These are phyloP conservation scores for Sphaerosporella brunnea DNA, from an alignment of 495 filamentous ascomycete species.

Conservation along the genomic window DNA sequence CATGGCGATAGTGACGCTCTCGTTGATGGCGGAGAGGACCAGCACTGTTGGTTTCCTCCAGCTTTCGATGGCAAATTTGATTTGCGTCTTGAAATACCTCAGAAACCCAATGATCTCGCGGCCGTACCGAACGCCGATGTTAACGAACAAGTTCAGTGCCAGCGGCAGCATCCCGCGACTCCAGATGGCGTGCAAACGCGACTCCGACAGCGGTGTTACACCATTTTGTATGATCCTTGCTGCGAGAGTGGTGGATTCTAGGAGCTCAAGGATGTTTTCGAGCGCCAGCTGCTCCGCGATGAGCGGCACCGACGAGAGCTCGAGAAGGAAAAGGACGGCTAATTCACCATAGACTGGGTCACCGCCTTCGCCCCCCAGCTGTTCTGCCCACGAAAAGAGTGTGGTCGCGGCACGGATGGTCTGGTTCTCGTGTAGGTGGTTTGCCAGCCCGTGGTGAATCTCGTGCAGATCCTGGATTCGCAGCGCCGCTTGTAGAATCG, in stretches of 20 bases:
- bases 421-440: slow-evolving; percentile 43
- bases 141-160: slow-evolving; percentile 72
- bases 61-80: slow-evolving; percentile 11
- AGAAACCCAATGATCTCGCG: slow-evolving; percentile 73
- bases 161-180: slow-evolving; percentile 69
- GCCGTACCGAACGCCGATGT: slow-evolving; percentile 59
- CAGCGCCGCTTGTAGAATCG: slow-evolving; percentile 65
- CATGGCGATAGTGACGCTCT: slow-evolving; percentile 21
- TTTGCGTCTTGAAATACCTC: slow-evolving; percentile 18
- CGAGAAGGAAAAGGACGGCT: slow-evolving; percentile 68
- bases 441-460: slow-evolving; percentile 41
- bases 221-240: slow-evolving; percentile 48
- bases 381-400: slow-evolving; percentile 88
- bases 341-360: slow-evolving; percentile 94
- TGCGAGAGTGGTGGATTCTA: slow-evolving; percentile 59
- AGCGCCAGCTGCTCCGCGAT: slow-evolving; percentile 79
- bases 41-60: slow-evolving; percentile 17
- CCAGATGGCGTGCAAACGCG: slow-evolving; percentile 64
- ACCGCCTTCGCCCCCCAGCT: slow-evolving; percentile 43
- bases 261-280: slow-evolving; percentile 58
- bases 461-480: slow-evolving; percentile 48
- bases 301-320: slow-evolving; percentile 61
- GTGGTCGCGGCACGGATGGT: slow-evolving; percentile 65
- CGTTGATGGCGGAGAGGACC: slow-evolving; percentile 19
- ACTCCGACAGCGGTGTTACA: slow-evolving; percentile 42